Percentiles rank a stretch among this genome's conserved stretches.
Conservation (phyloP, 352 stramenopile genomes). For the Phytophthora capsici region DNA sequence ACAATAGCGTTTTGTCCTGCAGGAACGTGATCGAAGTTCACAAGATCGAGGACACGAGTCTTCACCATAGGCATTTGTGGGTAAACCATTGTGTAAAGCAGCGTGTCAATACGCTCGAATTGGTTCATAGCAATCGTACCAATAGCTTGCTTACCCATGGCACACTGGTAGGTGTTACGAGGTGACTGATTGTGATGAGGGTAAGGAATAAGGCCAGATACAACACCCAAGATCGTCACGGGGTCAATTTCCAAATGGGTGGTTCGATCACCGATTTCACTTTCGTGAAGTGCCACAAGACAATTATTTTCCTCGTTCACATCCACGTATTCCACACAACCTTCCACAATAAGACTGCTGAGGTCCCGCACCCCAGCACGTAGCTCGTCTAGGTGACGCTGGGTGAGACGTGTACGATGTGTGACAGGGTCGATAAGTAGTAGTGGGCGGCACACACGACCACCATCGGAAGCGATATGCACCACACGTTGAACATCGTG, state of each 20-base stretch:
- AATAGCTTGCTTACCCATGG: constrained; percentile 99
- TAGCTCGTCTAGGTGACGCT: constrained; percentile 95
- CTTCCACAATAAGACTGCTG: constrained; percentile 90
- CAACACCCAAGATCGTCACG: constrained; percentile 98
- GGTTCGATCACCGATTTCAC: constrained; percentile 89
- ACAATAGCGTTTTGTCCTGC: constrained; percentile 99
- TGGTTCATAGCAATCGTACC: constrained; percentile 99
- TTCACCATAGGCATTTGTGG: constrained; percentile 99
- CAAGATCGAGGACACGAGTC: constrained; percentile 97
- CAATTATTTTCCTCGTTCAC: constrained; percentile 99
- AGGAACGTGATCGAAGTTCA: constrained; percentile 98
- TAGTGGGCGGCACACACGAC: constrained; percentile 97
- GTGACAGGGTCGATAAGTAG: constrained; percentile 93
- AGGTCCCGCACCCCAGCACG: constrained; percentile 78
- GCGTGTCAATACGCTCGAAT: constrained; percentile 98
- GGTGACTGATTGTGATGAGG: constrained; percentile 99
- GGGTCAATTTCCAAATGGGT: constrained; percentile 99
- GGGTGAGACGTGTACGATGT: constrained; percentile 92
- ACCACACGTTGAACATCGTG: constrained; percentile 97
- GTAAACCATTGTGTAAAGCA: constrained; percentile 99
- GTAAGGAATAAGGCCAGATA: constrained; percentile 98
- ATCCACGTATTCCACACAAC: constrained; percentile 99
- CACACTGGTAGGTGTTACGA: constrained; percentile 99
- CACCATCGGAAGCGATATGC: constrained; percentile 98
- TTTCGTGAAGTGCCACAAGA: constrained; percentile 96